Conservation (phyloP, 306 rosid genomes). For the Cicer cuneatum region DNA sequence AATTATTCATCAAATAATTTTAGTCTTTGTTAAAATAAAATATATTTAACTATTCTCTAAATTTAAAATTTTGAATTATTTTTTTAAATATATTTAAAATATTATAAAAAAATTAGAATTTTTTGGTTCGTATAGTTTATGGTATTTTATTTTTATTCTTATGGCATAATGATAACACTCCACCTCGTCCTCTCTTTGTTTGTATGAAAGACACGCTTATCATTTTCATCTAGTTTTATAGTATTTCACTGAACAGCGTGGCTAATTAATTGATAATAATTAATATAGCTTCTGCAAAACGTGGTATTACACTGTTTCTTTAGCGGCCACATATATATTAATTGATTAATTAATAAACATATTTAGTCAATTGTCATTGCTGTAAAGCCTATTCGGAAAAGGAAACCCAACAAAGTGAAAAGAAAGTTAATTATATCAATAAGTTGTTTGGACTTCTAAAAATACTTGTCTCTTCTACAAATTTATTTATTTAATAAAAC, state of each 20-base stretch:
- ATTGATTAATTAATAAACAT: neutral
- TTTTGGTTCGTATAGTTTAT: no score
- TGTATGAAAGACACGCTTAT: neutral
- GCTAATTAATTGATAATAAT: neutral
- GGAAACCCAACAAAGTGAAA: neutral
- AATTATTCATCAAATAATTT: no score
- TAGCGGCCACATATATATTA: slow-evolving; percentile 27
- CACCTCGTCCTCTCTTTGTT: neutral
- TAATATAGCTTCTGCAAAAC: neutral
- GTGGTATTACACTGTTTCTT: slow-evolving; percentile 41
- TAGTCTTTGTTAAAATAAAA: no score
- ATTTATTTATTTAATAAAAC: no score
- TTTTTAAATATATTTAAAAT: no score
- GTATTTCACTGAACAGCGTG: neutral
- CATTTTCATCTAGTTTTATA: neutral
- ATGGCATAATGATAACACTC: no score
- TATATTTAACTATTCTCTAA: no score
- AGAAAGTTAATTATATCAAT: neutral
- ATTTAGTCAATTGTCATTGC: slow-evolving; percentile 8
- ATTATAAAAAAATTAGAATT: no score
- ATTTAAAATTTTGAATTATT: no score
- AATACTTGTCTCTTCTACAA: neutral
- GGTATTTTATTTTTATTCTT: no score
- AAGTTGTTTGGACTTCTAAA: slow-evolving; percentile 30
- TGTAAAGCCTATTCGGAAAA: slow-evolving; percentile 28